Evolutionary conservation across 164 flowering plant genomes (phyloP), one percentile per base, ranked within the genome.

Genomic region (Tetrastigma voinierianum): DNA sequence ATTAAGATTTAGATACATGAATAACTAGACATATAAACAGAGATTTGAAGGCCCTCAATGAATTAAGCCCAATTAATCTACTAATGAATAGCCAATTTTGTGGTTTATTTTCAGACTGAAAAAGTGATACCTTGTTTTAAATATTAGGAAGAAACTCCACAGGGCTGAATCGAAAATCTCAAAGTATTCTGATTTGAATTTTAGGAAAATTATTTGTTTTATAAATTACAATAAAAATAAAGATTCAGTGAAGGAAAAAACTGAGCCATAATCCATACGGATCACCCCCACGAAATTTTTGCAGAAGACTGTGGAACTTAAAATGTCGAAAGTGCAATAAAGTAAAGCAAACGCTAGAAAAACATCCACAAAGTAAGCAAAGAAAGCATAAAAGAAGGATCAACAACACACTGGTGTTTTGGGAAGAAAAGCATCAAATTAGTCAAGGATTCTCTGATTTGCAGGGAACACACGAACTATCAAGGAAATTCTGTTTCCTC

Each of bases 211-310:
- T n/a, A n/a, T n/a, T n/a, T n/a, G n/a, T n/a, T 11, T 53, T 8
- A 55, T 18, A 20, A 32, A 46, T 48, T 11, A 56, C 40, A 56
- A 11, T 1, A 15, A 19, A 21, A 20, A 19, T 10, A 43, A 51
- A 53, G 32, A 23, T 21, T n/a, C 57, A 32, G 40, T 32, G 12
- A 16, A n/a, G n/a, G n/a, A 15, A 67, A 56, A 49, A 80, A 82
- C 82, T 69, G 51, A 55, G 16, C 76, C 82, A 55, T 17, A 46
- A 54, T 79, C 85, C 86, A 82, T 82, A 17, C 14, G 51, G 67
- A 64, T 44, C 16, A 14, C 43, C 46, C 18, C 11, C n/a, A n/a
- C n/a, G n/a, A n/a, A n/a, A 18, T 21, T 51, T 46, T 24, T 17
- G 46, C 46, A 63, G 43, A 16, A 43, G 21, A 11, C 2, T 1